Conservation (phyloP, 2,329 filamentous ascomycete genomes). For the Cladosporium sp. region DNA sequence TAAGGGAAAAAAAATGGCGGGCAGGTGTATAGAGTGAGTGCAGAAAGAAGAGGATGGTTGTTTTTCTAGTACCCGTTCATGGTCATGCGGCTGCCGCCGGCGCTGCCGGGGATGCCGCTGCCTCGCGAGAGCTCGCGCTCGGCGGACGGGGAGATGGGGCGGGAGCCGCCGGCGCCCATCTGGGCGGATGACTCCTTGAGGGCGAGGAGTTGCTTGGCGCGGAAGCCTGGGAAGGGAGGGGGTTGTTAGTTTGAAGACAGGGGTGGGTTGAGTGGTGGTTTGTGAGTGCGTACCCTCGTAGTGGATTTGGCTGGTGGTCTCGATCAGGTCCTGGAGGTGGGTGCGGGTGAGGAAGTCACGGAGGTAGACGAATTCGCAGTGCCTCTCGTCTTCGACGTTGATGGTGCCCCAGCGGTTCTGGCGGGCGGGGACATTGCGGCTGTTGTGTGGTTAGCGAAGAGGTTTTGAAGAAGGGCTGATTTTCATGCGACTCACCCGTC, state of each 20-base stretch:
- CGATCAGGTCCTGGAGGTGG: conserved; percentile 96
- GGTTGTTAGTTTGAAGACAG: too few relatives aligned
- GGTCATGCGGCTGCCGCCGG: conserved; percentile 82
- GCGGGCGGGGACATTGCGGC: conserved; percentile 61
- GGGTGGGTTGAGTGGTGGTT: conserved; percentile 33
- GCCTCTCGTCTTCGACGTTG: conserved; percentile 98
- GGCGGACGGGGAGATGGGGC: conserved; percentile 87
- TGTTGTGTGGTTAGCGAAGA: not conserved
- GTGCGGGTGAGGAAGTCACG: conserved; percentile 98
- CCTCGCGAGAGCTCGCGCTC: conserved; percentile 69
- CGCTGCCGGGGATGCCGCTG: conserved; percentile 48
- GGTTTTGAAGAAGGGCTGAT: not conserved
- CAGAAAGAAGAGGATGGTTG: conserved; percentile 16
- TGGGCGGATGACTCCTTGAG: conserved; percentile 97
- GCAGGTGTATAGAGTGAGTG: conserved; percentile 10
- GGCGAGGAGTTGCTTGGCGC: conserved; percentile 95
- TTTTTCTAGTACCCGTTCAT: conserved; percentile 91
- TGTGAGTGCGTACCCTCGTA: conserved; percentile 61
- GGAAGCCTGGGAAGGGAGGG: conserved; percentile 79
- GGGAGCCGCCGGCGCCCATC: conserved; percentile 65
- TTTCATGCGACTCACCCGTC: conserved; percentile 52
- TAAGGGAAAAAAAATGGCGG: too few relatives aligned
- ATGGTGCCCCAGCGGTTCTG: conserved; percentile 99
- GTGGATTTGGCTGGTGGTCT: conserved; percentile 99
- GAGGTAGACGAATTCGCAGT: conserved; percentile 99